Evolutionary conservation across 192 early-diverging fungal species (phyloP).

Genomic region (Coemansia sp.): DNA sequence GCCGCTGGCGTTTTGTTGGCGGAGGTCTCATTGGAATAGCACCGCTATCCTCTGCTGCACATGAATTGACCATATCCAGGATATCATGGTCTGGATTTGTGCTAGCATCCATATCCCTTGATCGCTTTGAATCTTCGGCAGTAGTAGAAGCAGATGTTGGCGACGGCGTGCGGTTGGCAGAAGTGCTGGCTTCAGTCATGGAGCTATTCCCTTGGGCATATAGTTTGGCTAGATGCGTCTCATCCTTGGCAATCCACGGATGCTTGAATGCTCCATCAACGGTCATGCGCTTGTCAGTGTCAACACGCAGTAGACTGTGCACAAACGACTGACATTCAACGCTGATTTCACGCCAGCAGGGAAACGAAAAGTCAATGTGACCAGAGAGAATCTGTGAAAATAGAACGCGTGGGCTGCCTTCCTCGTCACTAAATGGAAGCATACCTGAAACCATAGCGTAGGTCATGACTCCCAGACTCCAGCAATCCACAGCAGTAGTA

Average conservation of each 20-base stretch:
- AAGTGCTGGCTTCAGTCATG: constrained; percentile 7
- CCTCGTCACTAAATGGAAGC: constrained; percentile 52
- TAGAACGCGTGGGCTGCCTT: constrained; percentile 31
- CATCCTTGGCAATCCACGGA: constrained; percentile 56
- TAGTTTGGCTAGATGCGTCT: constrained; percentile 36
- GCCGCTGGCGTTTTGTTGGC: constrained; percentile 31
- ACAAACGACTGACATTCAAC: constrained; percentile 52
- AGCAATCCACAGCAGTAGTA: constrained; percentile 61
- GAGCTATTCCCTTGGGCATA: constrained; percentile 33
- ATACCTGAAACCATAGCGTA: constrained; percentile 70
- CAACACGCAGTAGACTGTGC: constrained; percentile 32
- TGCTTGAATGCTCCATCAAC: constrained; percentile 56
- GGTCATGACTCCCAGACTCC: constrained; percentile 78
- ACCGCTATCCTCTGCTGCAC: not conserved
- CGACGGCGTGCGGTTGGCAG: constrained; percentile 11
- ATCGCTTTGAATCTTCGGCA: not conserved
- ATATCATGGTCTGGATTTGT: not conserved
- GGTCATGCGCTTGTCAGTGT: constrained; percentile 56
- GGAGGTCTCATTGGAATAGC: constrained; percentile 37
- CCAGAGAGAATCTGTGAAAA: constrained; percentile 53
- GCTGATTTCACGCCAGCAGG: constrained; percentile 51
- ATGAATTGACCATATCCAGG: not conserved
- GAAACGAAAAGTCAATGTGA: constrained; percentile 39
- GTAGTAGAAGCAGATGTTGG: not conserved
- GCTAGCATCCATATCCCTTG: not conserved